Evolutionary conservation across 2,329 filamentous ascomycete genomes (phyloP), one percentile per base, ranked within the genome.

Genomic region (Diatrype stigma): DNA sequence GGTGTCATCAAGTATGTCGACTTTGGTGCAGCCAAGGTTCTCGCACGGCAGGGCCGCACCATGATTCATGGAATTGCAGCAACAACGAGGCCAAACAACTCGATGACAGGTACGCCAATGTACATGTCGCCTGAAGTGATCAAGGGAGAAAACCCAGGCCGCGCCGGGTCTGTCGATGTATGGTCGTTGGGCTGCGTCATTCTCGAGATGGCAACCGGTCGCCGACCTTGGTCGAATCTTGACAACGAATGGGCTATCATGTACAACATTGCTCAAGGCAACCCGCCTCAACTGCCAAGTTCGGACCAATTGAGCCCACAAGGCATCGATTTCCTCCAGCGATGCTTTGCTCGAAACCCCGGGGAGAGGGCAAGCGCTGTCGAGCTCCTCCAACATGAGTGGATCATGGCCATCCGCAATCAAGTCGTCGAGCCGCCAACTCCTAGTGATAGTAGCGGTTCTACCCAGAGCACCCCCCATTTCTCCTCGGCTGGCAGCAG

Each of bases 171-270:
- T 3, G 90, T 95, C 42, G 93, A 99, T 66, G 86, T 97, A 55
- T 99, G 93, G 93, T 96, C 92, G 2, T 79, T 99, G 2, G 93
- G 94, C 49, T 99, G 94, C 66, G 94, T 99, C 35, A 90, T 99
- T 58, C 81, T 96, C 40, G 94, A 99, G 70, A 97, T 99, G 93
- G 90, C 90, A 3, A 99, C 94, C 0, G 94, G 94, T 19, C 84
- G 91, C 55, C 85, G 93, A 16, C 94, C 94, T 1, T 99, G 94
- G 94, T 90, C 91, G 23, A 90, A 87, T 57, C 84, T 97, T 45
- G 94, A 99, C 74, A 99, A 99, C 67, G 94, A 99, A 70, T 99
- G 92, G 91, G 94, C 94, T 40, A 97, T 99, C 73, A 99, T 99
- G 94, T 99, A 96, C 79, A 97, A 97, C 75, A 99, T 99, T 64